Base-by-base conservation (phyloP, 371 early-diverging fungal species). In the Umbelopsis sp. region DNA sequence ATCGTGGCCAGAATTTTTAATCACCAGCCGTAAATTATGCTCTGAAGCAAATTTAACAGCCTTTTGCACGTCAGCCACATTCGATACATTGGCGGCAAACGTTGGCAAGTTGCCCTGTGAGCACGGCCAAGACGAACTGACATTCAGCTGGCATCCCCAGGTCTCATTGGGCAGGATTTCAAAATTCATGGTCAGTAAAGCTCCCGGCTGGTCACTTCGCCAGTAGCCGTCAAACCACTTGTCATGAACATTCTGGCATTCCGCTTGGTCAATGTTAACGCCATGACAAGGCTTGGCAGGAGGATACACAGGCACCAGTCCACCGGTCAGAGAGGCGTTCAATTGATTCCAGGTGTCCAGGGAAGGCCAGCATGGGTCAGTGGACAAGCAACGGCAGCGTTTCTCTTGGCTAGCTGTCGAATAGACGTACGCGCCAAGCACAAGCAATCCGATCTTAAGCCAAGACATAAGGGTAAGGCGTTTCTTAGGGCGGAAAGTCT, bases 1-100 rank as follows among this genome's bases (percentile, higher is more conserved):
- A 48, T 81, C 81, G 45, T 86, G 84, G 8, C 86, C 86, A 3
- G 86, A 77, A 70, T 81, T 83, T 65, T 81, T 81, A 65, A 86
- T 74, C 32, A 73, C 78, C 18, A 86, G 70, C 11, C 76, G 72
- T 48, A 86, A 65, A 45, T 78, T 78, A 63, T 79, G 67, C 44
- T 70, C 44, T 8, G 66, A 29, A 24, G 84, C 83, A 72, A 86
- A 86, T 18, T 66, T 52, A 46, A 86, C 68, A 2, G 74, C 68
- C 3, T 67, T 29, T 12, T 70, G 73, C 20, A 81, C 74, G 45
- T 81, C 77, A 48, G 68, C 44, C 57, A 44, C 62, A 44, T 24
- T 52, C 0, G 57, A 35, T 14, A 57, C 57, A 18, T 35, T 29
- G 35, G 37, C 57, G 4, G 57, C 57, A 35, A 35, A 35, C 57